Evolutionary conservation across 73 alveolate species (phyloP).

Genomic region (Paramecium caudatum): DNA sequence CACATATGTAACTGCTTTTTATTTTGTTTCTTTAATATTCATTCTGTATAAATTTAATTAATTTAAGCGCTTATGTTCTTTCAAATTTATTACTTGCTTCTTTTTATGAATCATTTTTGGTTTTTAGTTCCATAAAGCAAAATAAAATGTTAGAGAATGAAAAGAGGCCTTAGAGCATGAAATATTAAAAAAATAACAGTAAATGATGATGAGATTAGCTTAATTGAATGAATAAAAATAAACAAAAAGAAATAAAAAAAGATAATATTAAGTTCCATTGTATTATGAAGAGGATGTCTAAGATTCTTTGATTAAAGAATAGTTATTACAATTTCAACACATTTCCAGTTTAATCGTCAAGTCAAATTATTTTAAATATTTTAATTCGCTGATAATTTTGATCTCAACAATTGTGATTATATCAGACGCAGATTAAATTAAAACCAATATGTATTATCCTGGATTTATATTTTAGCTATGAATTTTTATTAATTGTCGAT

Average conservation of each 20-base stretch:
- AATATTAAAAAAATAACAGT: constrained; percentile 9
- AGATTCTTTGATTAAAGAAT: neutral
- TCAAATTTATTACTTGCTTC: constrained; percentile 69
- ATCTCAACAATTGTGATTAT: neutral
- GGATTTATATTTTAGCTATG: neutral
- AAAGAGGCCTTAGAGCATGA: constrained; percentile 52
- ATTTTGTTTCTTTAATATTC: constrained; percentile 71
- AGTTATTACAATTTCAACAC: constrained; percentile 1
- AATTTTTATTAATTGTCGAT: neutral
- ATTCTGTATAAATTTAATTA: neutral
- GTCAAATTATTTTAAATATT: constrained; percentile 11
- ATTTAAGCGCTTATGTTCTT: constrained; percentile 42
- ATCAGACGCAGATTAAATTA: neutral
- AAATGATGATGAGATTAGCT: constrained; percentile 41
- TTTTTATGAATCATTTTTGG: constrained; percentile 75
- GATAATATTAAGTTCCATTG: neutral
- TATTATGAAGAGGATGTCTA: constrained; percentile 35
- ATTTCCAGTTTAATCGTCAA: constrained; percentile 10
- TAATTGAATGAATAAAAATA: constrained; percentile 14
- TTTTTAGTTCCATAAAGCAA: constrained; percentile 61
- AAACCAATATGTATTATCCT: neutral
- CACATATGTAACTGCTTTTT: constrained; percentile 66
- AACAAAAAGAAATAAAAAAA: neutral
- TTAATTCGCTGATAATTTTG: neutral
- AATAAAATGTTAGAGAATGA: constrained; percentile 54